Base-by-base conservation (phyloP, 768 basidiomycete species). In the Boletus rubropictus region DNA sequence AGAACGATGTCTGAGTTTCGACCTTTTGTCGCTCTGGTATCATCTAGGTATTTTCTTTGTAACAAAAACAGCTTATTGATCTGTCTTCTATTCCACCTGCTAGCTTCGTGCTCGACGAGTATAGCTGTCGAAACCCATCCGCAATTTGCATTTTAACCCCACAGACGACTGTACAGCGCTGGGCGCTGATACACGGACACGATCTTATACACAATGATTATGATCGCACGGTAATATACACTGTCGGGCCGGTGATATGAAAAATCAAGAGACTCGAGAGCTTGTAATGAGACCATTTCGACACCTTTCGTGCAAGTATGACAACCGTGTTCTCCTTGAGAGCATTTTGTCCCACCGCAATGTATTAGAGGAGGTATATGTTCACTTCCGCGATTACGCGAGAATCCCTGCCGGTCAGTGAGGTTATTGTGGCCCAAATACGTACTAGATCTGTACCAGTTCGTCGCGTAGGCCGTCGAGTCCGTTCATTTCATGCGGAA, bases 341-440 rank as follows among this genome's bases (percentile, higher is more conserved):
- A 46, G 37, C 31, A 28, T 52, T 44, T 32, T n/a, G n/a, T 44
- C 37, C 39, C 46, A 47, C 39, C 24, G 31, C 51, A 47, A 52
- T 29, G 6, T 6, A n/a, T 34, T 37, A 25, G 27, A 43, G 24
- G 37, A 38, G 25, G 42, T 39, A 50, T 46, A 36, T 48, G 12
- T 53, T 65, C 52, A 63, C 58, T 63, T 63, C 58, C 58, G 58
- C 39, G 39, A 59, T 64, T 62, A 64, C 54, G 61, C 50, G 49
- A 61, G 40, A 42, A 48, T 48, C 49, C 41, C 40, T 46, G 44
- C 34, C 36, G 48, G 34, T 14, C 36, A 49, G 49, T 49, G 51
- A 54, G 53, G 57, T 39, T 46, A 45, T 36, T 46, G 50, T 53
- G 49, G 35, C 37, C 49, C 43, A 41, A 54, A 53, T 51, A 54